phyloP scores from a whole-genome alignment of 2,329 filamentous ascomycete genomes.

The Dactylonectria estremocensis region DNA sequence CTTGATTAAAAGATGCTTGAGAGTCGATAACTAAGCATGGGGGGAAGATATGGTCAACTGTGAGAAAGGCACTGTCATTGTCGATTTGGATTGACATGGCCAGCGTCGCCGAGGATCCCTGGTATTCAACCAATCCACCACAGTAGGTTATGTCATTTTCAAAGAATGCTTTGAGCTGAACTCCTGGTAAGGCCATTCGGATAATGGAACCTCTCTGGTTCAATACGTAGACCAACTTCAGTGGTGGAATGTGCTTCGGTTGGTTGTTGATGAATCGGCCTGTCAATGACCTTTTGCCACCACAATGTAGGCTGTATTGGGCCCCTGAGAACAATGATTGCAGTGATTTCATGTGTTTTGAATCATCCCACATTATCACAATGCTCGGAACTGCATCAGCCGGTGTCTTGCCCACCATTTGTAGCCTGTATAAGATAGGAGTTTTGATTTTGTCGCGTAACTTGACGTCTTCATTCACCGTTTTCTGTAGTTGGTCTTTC shows the following conservation, averaged over 20 bases:
- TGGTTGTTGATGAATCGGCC: background rate
- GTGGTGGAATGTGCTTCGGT: background rate
- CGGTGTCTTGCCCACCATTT: constrained; percentile 6
- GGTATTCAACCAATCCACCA: background rate
- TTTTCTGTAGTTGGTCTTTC: background rate
- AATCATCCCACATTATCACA: background rate
- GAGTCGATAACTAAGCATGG: too few relatives aligned
- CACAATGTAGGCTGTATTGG: constrained; percentile 1
- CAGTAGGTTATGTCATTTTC: background rate
- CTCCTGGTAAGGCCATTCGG: background rate
- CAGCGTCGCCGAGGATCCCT: background rate
- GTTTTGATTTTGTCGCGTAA: background rate
- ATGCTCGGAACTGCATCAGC: background rate
- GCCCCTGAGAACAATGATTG: background rate
- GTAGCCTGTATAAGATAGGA: background rate
- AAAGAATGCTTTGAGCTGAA: background rate
- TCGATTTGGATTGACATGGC: constrained; percentile 6
- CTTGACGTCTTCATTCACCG: background rate
- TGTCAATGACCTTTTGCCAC: background rate
- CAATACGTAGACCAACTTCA: constrained; percentile 13
- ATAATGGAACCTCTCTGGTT: background rate
- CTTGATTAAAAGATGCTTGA: background rate
- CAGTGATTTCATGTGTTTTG: background rate
- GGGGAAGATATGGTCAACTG: constrained; percentile 8
- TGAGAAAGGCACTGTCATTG: background rate